A percentile compares a stretch with the other conserved stretches of the same genome.
Conservation (phyloP, 1,284 basidiomycete species). For the Cutaneotrichosporon cutaneum region DNA sequence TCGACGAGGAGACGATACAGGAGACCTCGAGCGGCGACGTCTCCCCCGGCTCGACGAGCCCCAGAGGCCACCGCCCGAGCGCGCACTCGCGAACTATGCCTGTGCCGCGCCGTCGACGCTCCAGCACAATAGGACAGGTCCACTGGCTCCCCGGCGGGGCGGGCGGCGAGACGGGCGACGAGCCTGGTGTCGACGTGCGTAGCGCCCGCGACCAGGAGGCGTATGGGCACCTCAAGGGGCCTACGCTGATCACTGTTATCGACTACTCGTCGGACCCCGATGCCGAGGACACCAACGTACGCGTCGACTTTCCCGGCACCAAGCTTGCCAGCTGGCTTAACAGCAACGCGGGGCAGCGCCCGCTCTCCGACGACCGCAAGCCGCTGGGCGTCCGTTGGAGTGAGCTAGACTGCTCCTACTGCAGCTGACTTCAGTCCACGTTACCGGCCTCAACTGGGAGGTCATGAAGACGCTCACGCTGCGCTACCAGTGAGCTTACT, state of each 20-base stretch:
- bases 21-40: not conserved
- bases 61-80: not conserved
- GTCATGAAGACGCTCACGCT: slow-evolving; percentile 50
- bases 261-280: slow-evolving; percentile 47
- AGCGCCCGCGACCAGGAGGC: slow-evolving; percentile 44
- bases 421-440: slow-evolving; percentile 38
- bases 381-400: slow-evolving; percentile 45
- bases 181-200: slow-evolving; percentile 53
- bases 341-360: slow-evolving; percentile 36
- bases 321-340: slow-evolving; percentile 46
- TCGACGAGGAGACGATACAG: slow-evolving; percentile 7
- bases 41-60: slow-evolving; percentile 2
- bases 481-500: slow-evolving; percentile 40
- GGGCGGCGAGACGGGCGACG: slow-evolving; percentile 48
- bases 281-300: slow-evolving; percentile 41
- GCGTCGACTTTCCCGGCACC: slow-evolving; percentile 46
- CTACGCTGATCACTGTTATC: slow-evolving; percentile 43
- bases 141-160: slow-evolving; percentile 33
- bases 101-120: not conserved
- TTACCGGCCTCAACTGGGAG: slow-evolving; percentile 52
- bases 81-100: not conserved
- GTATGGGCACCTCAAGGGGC: slow-evolving; percentile 40
- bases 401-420: slow-evolving; percentile 26
- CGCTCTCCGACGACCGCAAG: slow-evolving; percentile 36
- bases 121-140: slow-evolving; percentile 22